These are phyloP conservation scores for Pleurotus tuber-regium DNA, from an alignment of 768 basidiomycete species.

Conservation along the genomic window DNA sequence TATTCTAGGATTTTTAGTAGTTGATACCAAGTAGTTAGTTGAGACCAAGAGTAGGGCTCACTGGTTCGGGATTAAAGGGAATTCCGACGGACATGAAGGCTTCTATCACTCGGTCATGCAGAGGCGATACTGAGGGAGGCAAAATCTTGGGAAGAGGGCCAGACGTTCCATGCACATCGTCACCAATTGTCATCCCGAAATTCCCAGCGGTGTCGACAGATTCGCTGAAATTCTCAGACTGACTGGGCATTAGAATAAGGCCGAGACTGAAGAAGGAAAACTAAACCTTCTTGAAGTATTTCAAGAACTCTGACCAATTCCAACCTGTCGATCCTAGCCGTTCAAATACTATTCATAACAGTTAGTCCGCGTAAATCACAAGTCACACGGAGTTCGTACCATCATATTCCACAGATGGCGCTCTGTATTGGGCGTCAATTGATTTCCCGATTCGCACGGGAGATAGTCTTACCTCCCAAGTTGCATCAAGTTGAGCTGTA, in stretches of 20 bases:
- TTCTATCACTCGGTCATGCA: constrained; percentile 6
- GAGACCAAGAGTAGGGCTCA: background rate
- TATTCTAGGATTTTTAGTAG: background rate
- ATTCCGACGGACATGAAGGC: constrained; percentile 8
- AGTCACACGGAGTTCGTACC: background rate
- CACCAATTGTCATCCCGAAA: background rate
- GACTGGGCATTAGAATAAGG: background rate
- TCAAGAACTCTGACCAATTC: constrained; percentile 8
- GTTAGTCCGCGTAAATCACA: background rate
- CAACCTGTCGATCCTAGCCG: background rate
- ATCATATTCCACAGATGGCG: constrained; percentile 2
- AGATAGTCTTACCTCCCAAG: constrained; percentile 5
- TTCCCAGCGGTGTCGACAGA: background rate
- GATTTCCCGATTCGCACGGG: background rate
- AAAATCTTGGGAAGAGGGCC: constrained; percentile 16
- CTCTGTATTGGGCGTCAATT: background rate
- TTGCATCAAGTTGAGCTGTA: constrained; percentile 7
- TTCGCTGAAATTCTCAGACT: constrained; percentile 3
- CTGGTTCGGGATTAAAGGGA: constrained; percentile 9
- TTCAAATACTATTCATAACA: background rate
- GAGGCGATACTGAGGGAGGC: constrained; percentile 9
- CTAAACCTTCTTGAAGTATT: constrained; percentile 10
- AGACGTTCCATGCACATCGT: constrained; percentile 10
- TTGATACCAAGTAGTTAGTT: too few species aligned
- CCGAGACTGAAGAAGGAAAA: background rate